These are phyloP conservation scores for Metschnikowia peoriensis DNA, from an alignment of 805 yeast genomes.

Conservation along the genomic window DNA sequence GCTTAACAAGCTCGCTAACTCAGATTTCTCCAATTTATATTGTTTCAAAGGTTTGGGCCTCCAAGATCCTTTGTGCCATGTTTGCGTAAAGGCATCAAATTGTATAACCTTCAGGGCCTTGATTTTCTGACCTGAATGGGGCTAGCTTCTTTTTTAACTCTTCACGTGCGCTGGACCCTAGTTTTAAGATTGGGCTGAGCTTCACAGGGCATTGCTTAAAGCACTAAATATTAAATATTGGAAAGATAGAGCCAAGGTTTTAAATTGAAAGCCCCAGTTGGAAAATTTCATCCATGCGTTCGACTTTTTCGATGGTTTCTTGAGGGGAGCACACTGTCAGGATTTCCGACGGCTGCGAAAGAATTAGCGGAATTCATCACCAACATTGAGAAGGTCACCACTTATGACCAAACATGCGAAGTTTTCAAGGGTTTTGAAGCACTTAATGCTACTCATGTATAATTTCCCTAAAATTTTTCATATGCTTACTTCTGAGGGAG, in stretches of 20 bases:
- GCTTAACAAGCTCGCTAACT: neutral
- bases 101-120: neutral
- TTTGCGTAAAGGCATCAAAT: neutral
- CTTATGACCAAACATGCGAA: neutral
- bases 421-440: neutral
- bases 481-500: neutral
- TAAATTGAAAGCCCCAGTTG: neutral
- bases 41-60: neutral
- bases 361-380: neutral
- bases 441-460: neutral
- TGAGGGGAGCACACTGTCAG: neutral
- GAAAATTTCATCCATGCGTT: neutral
- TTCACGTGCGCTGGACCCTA: slow-evolving; percentile 1
- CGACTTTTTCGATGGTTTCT: slow-evolving; percentile 1
- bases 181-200: neutral
- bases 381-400: neutral
- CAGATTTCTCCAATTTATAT: neutral
- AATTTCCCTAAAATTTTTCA: neutral
- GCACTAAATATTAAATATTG: neutral
- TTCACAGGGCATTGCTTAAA: neutral
- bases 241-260: neutral
- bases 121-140: neutral
- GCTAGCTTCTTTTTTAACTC: neutral
- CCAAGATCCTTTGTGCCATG: neutral
- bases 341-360: neutral